Percentiles rank a stretch among this genome's conserved stretches.
phyloP scores from a whole-genome alignment of 2,329 filamentous ascomycete genomes.

The Xylaria digitata region DNA sequence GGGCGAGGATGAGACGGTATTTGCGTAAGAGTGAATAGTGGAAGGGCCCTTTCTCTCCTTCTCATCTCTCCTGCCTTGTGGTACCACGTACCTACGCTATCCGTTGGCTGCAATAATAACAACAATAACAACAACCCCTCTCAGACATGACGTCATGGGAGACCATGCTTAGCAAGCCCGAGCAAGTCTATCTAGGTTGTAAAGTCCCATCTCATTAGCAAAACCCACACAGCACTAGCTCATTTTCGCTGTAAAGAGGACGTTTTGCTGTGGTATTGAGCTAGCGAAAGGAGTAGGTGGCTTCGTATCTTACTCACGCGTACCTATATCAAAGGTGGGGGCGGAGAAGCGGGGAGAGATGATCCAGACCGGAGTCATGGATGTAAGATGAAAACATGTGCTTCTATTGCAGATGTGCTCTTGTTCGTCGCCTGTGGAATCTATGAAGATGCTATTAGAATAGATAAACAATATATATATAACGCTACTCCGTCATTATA shows the following conservation, averaged over 20 bases:
- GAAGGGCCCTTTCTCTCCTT: not conserved
- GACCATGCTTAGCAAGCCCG: not conserved
- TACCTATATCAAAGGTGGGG: too few relatives aligned
- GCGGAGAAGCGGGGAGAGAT: not conserved
- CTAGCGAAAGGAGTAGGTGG: not conserved
- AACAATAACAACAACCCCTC: not conserved
- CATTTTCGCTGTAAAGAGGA: not conserved
- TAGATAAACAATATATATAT: not conserved
- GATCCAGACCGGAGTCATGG: not conserved
- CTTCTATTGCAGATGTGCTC: constrained; percentile 1
- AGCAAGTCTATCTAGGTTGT: too few relatives aligned
- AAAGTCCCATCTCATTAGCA: not conserved
- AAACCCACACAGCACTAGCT: not conserved
- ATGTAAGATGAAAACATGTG: not conserved
- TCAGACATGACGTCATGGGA: not conserved
- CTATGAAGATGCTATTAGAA: not conserved
- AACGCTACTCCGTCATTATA: not conserved
- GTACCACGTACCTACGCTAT: not conserved
- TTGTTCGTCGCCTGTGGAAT: not conserved
- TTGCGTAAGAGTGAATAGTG: not conserved
- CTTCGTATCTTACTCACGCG: not conserved
- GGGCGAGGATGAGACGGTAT: not conserved
- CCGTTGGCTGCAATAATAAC: too few relatives aligned
- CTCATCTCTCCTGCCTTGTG: not conserved
- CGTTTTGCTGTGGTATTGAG: too few relatives aligned